A percentile compares a stretch with the other conserved stretches of the same genome.
phyloP scores from a whole-genome alignment of 2,329 filamentous ascomycete genomes.

The Pseudogymnoascus sp. region DNA sequence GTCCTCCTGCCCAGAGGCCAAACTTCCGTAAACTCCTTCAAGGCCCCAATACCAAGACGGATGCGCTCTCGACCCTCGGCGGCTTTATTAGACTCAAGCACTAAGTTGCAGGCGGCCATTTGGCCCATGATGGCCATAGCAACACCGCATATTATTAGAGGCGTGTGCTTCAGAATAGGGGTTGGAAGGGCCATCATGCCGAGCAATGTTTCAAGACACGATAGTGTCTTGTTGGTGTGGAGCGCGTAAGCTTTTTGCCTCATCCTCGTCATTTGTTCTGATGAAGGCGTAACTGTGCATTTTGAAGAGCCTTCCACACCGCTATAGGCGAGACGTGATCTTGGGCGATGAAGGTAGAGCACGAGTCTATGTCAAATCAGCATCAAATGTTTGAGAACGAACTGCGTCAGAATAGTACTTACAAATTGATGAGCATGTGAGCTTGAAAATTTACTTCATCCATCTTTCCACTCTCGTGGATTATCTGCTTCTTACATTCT shows the following conservation, averaged over 20 bases:
- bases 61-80: constrained; percentile 45
- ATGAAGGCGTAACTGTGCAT: too few species aligned
- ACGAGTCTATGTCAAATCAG: too few species aligned
- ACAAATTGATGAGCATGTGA: too few species aligned
- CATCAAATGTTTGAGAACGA: too few species aligned
- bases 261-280: too few species aligned
- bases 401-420: too few species aligned
- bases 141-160: constrained; percentile 50
- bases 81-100: constrained; percentile 36
- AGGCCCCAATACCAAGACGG: constrained; percentile 50
- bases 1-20: constrained; percentile 52
- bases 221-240: too few species aligned
- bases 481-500: constrained; percentile 31
- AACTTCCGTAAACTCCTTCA: constrained; percentile 47
- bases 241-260: too few species aligned
- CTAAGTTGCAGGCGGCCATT: constrained; percentile 51
- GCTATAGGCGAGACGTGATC: too few species aligned
- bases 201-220: constrained; percentile 50
- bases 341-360: too few species aligned
- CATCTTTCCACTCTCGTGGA: constrained; percentile 24
- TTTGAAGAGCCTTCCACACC: too few species aligned
- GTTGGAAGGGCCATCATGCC: constrained; percentile 47
- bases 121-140: constrained; percentile 51
- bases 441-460: too few species aligned
- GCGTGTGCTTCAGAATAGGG: constrained; percentile 47